Base-by-base conservation (phyloP, 2,329 filamentous ascomycete genomes). In the Tothia fuscella region DNA sequence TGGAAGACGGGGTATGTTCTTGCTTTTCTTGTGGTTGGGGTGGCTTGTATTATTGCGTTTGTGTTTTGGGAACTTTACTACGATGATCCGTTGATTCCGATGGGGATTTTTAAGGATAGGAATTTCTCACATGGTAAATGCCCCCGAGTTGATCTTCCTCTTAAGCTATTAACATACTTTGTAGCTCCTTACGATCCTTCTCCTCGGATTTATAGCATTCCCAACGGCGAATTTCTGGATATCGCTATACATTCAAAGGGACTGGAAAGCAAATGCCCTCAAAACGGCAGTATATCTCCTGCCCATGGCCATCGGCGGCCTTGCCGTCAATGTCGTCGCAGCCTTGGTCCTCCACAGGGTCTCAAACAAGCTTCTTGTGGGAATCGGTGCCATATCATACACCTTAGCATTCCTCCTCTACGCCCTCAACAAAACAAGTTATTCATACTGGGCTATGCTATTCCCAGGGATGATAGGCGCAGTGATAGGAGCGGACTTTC, bases 401-500 rank as follows among this genome's bases (percentile, higher is more conserved):
- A 49, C 59, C 7, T n/a, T 56, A 3, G 53, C 64, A 0, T 71
- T 70, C 48, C 56, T 76, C 1, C 62, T 83, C 5, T 63, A 77
- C 26, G 70, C 73, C 0, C 66, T 80, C 37, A 74, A 79, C 50
- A 58, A 63, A 29, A 53, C 66, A 1, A 63, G 70, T 7, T 68
- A 68, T 42, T 67, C 63, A 14, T 82, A 82, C 54, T 83, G 78
- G 78, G 70, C 70, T 0, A 75, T 79, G 46, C 66, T 72, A 5
- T 82, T 82, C 52, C 76, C 78, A 0, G 68, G 69, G 0, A 57
- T 81, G 29, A 57, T 76, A 13, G 56, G 82, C 20, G 69, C 71
- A 17, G 78, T 82, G 1, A 61, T 80, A 3, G 79, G 79, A 1
- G 77, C 77, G 0, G 80, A 82, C 52, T 71, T 83, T 25, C 72